A percentile compares a stretch with the other conserved stretches of the same genome.
phyloP scores from a whole-genome alignment of 805 yeast genomes.

The Danielia reshetovae region DNA sequence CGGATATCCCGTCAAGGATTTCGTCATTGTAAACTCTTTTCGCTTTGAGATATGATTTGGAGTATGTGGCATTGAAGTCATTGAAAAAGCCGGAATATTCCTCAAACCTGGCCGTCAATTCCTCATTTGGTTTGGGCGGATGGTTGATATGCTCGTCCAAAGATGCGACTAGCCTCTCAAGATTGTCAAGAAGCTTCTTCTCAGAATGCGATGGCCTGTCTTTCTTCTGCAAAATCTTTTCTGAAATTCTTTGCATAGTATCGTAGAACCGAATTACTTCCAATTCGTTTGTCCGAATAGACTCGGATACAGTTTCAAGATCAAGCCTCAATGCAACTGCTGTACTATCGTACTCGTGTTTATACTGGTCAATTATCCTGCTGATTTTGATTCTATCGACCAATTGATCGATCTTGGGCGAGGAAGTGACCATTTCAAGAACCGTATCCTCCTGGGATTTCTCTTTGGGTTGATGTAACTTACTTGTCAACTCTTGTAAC shows the following conservation, averaged over 20 bases:
- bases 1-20: background rate
- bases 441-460: background rate
- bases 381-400: background rate
- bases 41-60: background rate
- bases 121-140: background rate
- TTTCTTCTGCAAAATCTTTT: background rate
- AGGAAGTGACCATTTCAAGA: background rate
- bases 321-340: background rate
- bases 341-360: background rate
- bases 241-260: slow-evolving; percentile 1
- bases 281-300: background rate
- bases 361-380: background rate
- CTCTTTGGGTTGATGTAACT: background rate
- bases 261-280: slow-evolving; percentile 1
- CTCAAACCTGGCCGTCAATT: background rate
- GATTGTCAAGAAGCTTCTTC: background rate
- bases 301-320: background rate
- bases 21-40: background rate
- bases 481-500: background rate
- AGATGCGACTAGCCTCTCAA: background rate
- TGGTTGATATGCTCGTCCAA: slow-evolving; percentile 1
- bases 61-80: background rate
- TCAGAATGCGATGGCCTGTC: background rate
- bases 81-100: slow-evolving; percentile 1
- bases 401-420: background rate